Evolutionary conservation across 2,329 filamentous ascomycete species (phyloP).

Genomic region (Teratosphaeria epicoccoides): DNA sequence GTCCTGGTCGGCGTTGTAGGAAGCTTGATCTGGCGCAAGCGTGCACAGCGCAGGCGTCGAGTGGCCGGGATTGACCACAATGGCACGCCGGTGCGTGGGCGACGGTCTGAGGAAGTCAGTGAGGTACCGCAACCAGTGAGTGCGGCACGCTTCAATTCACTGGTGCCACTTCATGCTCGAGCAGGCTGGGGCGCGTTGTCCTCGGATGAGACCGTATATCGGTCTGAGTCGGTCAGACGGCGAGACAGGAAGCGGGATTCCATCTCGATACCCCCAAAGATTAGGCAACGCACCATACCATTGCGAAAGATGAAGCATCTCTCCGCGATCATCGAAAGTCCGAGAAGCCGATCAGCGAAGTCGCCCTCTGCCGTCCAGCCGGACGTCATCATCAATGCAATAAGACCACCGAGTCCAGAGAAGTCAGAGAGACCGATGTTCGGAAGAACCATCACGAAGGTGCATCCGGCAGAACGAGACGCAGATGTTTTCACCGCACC

Average conservation of each 20-base stretch:
- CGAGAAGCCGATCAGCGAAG: slow-evolving; percentile 14
- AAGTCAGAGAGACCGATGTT: slow-evolving; percentile 11
- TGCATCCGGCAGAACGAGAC: slow-evolving; percentile 2
- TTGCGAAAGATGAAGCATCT: slow-evolving; percentile 21
- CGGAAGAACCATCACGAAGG: slow-evolving; percentile 7
- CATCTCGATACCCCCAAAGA: slow-evolving; percentile 15
- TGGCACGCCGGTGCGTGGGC: slow-evolving; percentile 3
- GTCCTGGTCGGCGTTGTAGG: slow-evolving; percentile 16
- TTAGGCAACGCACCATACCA: slow-evolving; percentile 12
- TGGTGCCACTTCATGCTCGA: slow-evolving; percentile 17
- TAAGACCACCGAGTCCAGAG: slow-evolving; percentile 7
- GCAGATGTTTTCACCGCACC: slow-evolving; percentile 11
- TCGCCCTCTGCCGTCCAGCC: slow-evolving; percentile 16
- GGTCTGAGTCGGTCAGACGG: slow-evolving; percentile 6
- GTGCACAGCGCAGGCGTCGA: slow-evolving; percentile 14
- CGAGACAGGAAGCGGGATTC: slow-evolving; percentile 12
- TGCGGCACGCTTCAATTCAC: slow-evolving; percentile 8
- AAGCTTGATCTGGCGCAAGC: slow-evolving; percentile 15
- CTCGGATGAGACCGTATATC: slow-evolving; percentile 28
- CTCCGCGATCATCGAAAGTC: slow-evolving; percentile 32
- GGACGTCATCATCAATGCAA: not conserved
- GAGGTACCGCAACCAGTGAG: slow-evolving; percentile 13
- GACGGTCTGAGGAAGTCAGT: slow-evolving; percentile 9
- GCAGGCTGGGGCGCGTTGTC: slow-evolving; percentile 32
- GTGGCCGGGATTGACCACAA: slow-evolving; percentile 19